phyloP scores from a whole-genome alignment of 1,284 basidiomycete genomes.

The Phylloboletellus chloephorus region DNA sequence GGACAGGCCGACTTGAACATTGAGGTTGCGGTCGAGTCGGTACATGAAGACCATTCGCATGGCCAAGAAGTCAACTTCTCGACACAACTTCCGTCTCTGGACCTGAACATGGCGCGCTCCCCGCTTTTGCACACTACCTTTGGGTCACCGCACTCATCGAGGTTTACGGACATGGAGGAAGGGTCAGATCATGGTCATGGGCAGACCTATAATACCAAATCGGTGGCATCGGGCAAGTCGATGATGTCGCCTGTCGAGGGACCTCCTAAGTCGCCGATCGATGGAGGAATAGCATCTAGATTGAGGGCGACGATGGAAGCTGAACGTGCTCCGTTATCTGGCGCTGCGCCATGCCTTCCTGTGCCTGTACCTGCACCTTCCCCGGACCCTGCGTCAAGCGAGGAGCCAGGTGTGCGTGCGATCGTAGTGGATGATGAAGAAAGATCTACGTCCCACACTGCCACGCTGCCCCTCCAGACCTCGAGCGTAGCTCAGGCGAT shows the following conservation, averaged over 20 bases:
- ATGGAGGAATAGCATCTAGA: conserved; percentile 32
- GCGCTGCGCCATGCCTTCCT: neutral
- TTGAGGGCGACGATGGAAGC: conserved; percentile 36
- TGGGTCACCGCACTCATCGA: conserved; percentile 43
- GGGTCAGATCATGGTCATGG: conserved; percentile 22
- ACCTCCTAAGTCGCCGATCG: conserved; percentile 11
- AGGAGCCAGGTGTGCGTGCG: conserved; percentile 6
- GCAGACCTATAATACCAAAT: conserved; percentile 18
- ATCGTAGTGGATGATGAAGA: conserved; percentile 28
- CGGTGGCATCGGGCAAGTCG: conserved; percentile 12
- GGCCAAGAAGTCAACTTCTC: conserved; percentile 8
- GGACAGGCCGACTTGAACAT: conserved; percentile 12
- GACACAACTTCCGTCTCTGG: conserved; percentile 3
- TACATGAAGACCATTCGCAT: conserved; percentile 17
- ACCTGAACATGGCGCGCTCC: conserved; percentile 26
- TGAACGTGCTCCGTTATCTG: conserved; percentile 17
- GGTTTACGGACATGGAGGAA: conserved; percentile 29
- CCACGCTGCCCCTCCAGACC: conserved; percentile 4
- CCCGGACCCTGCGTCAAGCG: neutral
- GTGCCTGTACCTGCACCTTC: neutral
- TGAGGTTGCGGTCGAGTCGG: conserved; percentile 16
- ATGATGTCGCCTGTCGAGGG: conserved; percentile 14
- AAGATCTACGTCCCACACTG: conserved; percentile 5
- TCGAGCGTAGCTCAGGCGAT: conserved; percentile 1
- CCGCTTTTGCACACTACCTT: conserved; percentile 52